phyloP scores from a whole-genome alignment of 2,329 filamentous ascomycete genomes.

The Fusarium dimerum region DNA sequence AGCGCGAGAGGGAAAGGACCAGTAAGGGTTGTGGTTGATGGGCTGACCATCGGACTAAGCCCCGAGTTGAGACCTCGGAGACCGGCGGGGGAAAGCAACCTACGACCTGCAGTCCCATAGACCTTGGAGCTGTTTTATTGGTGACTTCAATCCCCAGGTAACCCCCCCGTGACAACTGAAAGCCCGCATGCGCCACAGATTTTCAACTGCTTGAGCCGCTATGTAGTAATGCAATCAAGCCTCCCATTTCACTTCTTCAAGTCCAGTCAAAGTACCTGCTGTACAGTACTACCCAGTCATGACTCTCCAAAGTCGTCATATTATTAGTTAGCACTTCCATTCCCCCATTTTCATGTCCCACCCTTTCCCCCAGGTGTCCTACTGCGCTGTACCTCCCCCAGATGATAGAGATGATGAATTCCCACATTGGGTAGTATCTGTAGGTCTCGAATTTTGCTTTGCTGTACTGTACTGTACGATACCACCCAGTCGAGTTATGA shows the following conservation, averaged over 20 bases:
- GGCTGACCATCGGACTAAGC: conserved; percentile 4
- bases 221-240: not conserved
- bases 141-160: no score
- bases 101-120: not conserved
- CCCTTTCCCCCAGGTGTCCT: no score
- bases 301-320: not conserved
- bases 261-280: not conserved
- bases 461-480: no score
- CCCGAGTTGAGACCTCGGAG: conserved; percentile 27
- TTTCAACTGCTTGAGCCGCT: not conserved
- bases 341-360: no score
- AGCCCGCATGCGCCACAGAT: not conserved
- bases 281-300: not conserved
- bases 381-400: no score
- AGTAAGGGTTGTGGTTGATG: not conserved
- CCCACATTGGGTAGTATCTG: no score
- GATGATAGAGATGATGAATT: no score
- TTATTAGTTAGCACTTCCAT: no score
- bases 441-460: no score
- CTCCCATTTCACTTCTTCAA: no score
- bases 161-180: no score
- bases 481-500: not conserved
- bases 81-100: conserved; percentile 20
- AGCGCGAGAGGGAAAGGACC: not conserved
- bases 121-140: not conserved